Base-by-base conservation (phyloP, 306 rosid species). In the Vicia sativa region DNA sequence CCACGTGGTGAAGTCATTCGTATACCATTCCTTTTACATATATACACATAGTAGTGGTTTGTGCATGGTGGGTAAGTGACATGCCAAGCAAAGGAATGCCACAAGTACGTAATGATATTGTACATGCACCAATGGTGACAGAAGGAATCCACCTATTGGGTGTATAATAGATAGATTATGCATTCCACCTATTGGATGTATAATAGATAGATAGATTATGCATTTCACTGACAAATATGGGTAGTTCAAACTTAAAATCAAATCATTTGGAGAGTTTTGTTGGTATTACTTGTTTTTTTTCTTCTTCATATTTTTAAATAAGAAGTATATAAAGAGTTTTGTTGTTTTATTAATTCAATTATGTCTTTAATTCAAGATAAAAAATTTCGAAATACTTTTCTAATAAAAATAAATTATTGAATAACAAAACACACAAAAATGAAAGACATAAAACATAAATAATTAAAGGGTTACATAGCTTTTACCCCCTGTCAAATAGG, bases 61-160 rank as follows among this genome's bases (percentile, higher is more conserved):
- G 13, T 85, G 95, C 95, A 74, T 77, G 87, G 91, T 91, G 64
- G 91, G 78, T 81, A 7, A 83, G 88, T 81, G 86, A 79, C 96
- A 86, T 76, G 74, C 65, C 62, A 34, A 73, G 35, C 80, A 31
- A 71, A 56, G 67, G 75, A 25, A 55, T 79, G 73, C 54, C 70
- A 75, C 81, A 23, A 14, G 16, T 77, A 66, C 69, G 14, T 26
- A 53, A 15, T 28, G 26, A 35, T 35, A 19, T 50, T 6, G 29
- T 52, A 57, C 15, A 29, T 13, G 34, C 23, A n/a, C 63, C 12
- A 19, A 52, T 11, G 29, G 21, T 52, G 58, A 52, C 58, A 19
- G 58, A 10, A 52, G 2, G n/a, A 21, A 52, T 52, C 58, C 29
- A 52, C 31, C n/a, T 52, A 3, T 52, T 52, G 1, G 26, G 29